A percentile compares a stretch with the other conserved stretches of the same genome.
Conservation (phyloP, 1,139 yeast species). For the Arxiozyma slooffiae region DNA sequence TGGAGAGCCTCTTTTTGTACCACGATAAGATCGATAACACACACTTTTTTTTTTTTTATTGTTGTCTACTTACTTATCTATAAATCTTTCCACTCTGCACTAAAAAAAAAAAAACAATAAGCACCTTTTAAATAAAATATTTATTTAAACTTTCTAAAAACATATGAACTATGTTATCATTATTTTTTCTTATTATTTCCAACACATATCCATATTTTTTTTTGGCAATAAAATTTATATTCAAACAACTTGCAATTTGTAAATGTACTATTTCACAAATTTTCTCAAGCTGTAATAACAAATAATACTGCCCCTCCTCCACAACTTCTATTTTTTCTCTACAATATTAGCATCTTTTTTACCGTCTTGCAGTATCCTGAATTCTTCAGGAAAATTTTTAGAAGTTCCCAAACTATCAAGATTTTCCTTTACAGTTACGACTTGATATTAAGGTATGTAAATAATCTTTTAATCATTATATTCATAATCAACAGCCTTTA, state of each 20-base stretch:
- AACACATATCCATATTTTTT: constrained; percentile 32
- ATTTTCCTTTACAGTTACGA: constrained; percentile 3
- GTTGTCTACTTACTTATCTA: background rate
- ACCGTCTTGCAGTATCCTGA: constrained; percentile 43
- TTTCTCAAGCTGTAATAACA: constrained; percentile 14
- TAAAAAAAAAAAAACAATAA: constrained; percentile 35
- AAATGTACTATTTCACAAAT: background rate
- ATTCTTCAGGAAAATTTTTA: constrained; percentile 14
- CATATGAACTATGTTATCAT: too few relatives aligned
- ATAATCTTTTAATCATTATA: background rate
- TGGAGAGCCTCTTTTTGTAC: constrained; percentile 33
- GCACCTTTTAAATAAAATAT: background rate
- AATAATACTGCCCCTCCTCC: constrained; percentile 42
- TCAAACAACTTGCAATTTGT: background rate
- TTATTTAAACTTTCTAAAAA: too few relatives aligned
- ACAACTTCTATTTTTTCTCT: constrained; percentile 47
- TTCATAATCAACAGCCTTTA: background rate
- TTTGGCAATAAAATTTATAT: background rate
- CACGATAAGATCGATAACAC: background rate
- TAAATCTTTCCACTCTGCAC: background rate
- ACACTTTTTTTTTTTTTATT: background rate
- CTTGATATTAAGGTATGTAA: background rate
- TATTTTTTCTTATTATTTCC: constrained; percentile 31
- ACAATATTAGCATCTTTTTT: constrained; percentile 46
- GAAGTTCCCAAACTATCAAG: constrained; percentile 1